These are phyloP conservation scores for Paraurostyla sp. DNA, from an alignment of 73 alveolate species.

Conservation along the genomic window DNA sequence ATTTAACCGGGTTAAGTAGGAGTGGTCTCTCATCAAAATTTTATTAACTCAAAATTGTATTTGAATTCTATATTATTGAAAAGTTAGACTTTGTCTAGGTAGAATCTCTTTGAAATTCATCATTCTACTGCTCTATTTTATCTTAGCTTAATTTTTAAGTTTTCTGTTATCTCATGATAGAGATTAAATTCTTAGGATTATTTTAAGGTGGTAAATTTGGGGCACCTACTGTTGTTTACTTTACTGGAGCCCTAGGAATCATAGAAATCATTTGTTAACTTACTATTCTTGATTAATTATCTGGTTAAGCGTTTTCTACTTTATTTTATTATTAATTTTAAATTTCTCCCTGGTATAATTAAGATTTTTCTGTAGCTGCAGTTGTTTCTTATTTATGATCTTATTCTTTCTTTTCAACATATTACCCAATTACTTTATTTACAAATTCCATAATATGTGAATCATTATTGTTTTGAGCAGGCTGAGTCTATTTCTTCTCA, in stretches of 20 bases:
- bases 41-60: not conserved
- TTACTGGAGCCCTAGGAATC: too few species aligned
- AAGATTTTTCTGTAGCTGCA: too few species aligned
- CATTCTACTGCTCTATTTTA: not conserved
- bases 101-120: too few species aligned
- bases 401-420: too few species aligned
- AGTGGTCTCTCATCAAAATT: not conserved
- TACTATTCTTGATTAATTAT: too few species aligned
- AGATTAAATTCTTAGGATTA: not conserved
- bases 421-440: not conserved
- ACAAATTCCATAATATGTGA: not conserved
- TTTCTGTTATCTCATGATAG: slow-evolving; percentile 12
- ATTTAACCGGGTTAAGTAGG: not conserved
- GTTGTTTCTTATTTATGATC: too few species aligned
- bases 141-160: not conserved
- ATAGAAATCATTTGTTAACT: too few species aligned
- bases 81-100: too few species aligned
- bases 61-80: not conserved
- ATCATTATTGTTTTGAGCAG: not conserved
- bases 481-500: too few species aligned
- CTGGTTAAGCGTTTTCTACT: not conserved
- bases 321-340: not conserved
- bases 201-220: not conserved
- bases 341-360: too few species aligned
- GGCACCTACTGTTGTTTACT: not conserved